Evolutionary conservation across 352 stramenopile genomes (phyloP).

Genomic region (Plasmopara halstedii): DNA sequence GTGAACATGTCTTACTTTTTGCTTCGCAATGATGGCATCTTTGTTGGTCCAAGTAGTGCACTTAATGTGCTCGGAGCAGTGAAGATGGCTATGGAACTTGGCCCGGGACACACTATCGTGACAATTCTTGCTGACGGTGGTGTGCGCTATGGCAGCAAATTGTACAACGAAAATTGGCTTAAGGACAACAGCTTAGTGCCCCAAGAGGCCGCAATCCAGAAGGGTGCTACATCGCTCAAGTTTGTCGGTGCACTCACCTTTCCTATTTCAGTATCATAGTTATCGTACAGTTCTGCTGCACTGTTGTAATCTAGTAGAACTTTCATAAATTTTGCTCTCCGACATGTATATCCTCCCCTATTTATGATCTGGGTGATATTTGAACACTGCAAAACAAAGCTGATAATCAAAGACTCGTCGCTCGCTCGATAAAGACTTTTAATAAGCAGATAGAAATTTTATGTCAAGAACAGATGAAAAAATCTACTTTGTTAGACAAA

Average conservation of each 20-base stretch:
- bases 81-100: conserved; percentile 69
- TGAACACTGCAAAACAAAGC: too few relatives aligned
- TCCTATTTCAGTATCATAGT: conserved; percentile 11
- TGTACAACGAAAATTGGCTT: conserved; percentile 76
- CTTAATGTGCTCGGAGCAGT: conserved; percentile 75
- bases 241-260: conserved; percentile 28
- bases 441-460: too few relatives aligned
- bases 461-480: too few relatives aligned
- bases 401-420: too few relatives aligned
- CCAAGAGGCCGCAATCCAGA: conserved; percentile 5
- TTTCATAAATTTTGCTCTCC: too few relatives aligned
- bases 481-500: too few relatives aligned
- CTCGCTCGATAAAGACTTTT: too few relatives aligned
- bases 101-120: conserved; percentile 60
- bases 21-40: conserved; percentile 87
- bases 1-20: conserved; percentile 91
- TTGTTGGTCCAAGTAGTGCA: conserved; percentile 82
- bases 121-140: conserved; percentile 79
- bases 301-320: too few relatives aligned
- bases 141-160: conserved; percentile 73
- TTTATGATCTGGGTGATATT: too few relatives aligned
- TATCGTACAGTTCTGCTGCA: too few relatives aligned
- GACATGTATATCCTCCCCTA: too few relatives aligned
- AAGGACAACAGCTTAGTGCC: conserved; percentile 43
- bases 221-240: conserved; percentile 19